Percentiles rank a stretch among this genome's conserved stretches.
These are phyloP conservation scores for Yamadazyma buinensis DNA, from an alignment of 1,139 yeast species.

Conservation along the genomic window DNA sequence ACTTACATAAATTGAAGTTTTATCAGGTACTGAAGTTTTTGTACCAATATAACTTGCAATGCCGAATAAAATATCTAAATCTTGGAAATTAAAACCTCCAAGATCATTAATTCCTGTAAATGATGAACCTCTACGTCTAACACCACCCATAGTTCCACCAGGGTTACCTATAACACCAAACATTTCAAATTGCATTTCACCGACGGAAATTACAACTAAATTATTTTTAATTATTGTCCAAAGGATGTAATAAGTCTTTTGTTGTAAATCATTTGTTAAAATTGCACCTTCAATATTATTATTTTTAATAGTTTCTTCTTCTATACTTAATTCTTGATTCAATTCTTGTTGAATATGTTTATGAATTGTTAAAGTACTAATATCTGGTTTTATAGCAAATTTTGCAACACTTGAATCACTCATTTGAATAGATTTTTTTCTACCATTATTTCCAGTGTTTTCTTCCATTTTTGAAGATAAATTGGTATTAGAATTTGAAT, in stretches of 20 bases:
- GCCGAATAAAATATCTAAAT: conserved; percentile 34
- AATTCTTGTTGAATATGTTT: conserved; percentile 5
- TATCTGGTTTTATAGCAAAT: conserved; percentile 30
- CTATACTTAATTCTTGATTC: conserved; percentile 1
- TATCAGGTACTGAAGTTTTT: conserved; percentile 16
- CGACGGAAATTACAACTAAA: conserved; percentile 31
- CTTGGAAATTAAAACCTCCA: conserved; percentile 43
- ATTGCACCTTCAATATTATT: conserved; percentile 35
- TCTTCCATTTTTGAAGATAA: conserved; percentile 17
- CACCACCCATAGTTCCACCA: conserved; percentile 11
- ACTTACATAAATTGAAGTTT: conserved; percentile 19
- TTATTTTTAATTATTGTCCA: conserved; percentile 25
- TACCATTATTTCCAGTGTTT: conserved; percentile 9
- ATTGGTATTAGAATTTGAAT: conserved; percentile 23
- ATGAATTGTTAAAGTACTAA: conserved; percentile 2
- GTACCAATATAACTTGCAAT: conserved; percentile 29
- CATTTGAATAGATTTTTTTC: conserved; percentile 26
- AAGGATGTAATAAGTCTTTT: conserved; percentile 32
- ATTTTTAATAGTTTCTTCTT: conserved; percentile 11
- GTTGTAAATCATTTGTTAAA: conserved; percentile 38
- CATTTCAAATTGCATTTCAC: conserved; percentile 31
- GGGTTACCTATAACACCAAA: conserved; percentile 20
- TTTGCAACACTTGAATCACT: conserved; percentile 25
- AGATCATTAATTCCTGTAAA: conserved; percentile 37
- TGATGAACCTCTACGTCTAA: conserved; percentile 32